These are phyloP conservation scores for Kwoniella shandongensis DNA, from an alignment of 768 basidiomycete species.

Conservation along the genomic window DNA sequence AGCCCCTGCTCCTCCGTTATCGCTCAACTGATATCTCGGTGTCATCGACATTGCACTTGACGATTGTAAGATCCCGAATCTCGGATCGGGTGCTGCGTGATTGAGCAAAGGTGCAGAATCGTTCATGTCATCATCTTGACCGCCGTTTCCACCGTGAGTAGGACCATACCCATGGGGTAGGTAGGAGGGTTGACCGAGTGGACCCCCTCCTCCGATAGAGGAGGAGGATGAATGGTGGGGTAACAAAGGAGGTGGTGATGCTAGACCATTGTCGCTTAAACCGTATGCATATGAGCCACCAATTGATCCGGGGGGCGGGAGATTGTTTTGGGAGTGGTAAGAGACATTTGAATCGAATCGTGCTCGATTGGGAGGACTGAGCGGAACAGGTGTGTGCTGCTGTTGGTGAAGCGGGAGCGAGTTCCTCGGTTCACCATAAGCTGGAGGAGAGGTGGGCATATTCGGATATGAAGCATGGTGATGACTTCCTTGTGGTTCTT, in stretches of 20 bases:
- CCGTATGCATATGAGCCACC: slow-evolving; percentile 14
- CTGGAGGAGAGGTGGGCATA: slow-evolving; percentile 8
- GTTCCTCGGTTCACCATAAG: slow-evolving; percentile 8
- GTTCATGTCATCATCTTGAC: slow-evolving; percentile 39
- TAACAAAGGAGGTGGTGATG: slow-evolving; percentile 38
- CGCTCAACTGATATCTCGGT: slow-evolving; percentile 33
- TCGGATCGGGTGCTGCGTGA: slow-evolving; percentile 30
- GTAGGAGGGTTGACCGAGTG: slow-evolving; percentile 8
- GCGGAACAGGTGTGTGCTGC: slow-evolving; percentile 1
- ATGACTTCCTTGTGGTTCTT: slow-evolving; percentile 18
- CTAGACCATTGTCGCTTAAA: slow-evolving; percentile 25
- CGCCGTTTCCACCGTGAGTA: slow-evolving; percentile 1
- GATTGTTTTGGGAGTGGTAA: slow-evolving; percentile 1
- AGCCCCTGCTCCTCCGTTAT: slow-evolving; percentile 11
- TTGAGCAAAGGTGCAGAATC: slow-evolving; percentile 44
- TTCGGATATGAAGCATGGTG: slow-evolving; percentile 18
- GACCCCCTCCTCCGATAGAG: background rate
- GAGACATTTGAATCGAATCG: slow-evolving; percentile 16
- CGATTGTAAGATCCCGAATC: slow-evolving; percentile 27
- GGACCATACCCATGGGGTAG: slow-evolving; percentile 9
- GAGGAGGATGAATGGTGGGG: slow-evolving; percentile 28
- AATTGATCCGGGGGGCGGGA: background rate
- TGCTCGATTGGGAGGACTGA: slow-evolving; percentile 9
- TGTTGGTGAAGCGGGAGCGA: slow-evolving; percentile 16
- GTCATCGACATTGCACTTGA: slow-evolving; percentile 16